Base-by-base conservation (phyloP, 2,329 filamentous ascomycete species). In the Paraconiothyrium sp. region DNA sequence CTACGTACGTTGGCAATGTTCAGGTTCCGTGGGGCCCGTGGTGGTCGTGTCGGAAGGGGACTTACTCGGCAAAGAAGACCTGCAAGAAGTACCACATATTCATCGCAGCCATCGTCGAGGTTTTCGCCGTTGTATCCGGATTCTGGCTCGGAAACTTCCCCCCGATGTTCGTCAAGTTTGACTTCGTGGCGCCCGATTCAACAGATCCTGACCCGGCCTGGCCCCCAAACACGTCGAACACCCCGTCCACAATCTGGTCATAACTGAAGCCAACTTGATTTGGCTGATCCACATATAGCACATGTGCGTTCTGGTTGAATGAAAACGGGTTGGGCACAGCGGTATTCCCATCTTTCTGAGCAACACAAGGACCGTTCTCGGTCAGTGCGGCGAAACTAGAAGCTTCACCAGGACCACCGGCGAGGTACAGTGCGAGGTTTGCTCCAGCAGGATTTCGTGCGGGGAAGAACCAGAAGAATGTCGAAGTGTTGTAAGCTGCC, bases 381-480 rank as follows among this genome's bases (percentile, higher is more conserved):
- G 47, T 43, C 6, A 50, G 62, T 2, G 70, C 59, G 10, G 68
- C 64, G 9, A 50, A 60, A 35, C 63, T 58, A 1, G 66, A 66
- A 34, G 60, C 56, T 39, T 61, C 49, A 13, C 61, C 61, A 4
- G 61, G 61, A 5, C 61, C 57, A 11, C 61, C 61, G 10, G 44
- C 51, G 6, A 63, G 57, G 24, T 65, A 72, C 49, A 72, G 62
- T 3, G 62, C 50, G 8, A 66, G 61, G 8, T 64, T 66, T 11
- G 69, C 68, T 8, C 61, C 62, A 3, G 66, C 64, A 22, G 57
- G 34, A 1, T 69, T 57, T 7, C 66, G 59, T 27, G 67, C 64
- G 41, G 67, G 52, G 54, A 71, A 67, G 54, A 61, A 71, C 69
- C 69, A 72, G 56, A 71, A 72, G 62, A 71, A 70, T 9, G 60